Conservation (phyloP, 2,329 filamentous ascomycete genomes). For the Lomentospora prolificans region DNA sequence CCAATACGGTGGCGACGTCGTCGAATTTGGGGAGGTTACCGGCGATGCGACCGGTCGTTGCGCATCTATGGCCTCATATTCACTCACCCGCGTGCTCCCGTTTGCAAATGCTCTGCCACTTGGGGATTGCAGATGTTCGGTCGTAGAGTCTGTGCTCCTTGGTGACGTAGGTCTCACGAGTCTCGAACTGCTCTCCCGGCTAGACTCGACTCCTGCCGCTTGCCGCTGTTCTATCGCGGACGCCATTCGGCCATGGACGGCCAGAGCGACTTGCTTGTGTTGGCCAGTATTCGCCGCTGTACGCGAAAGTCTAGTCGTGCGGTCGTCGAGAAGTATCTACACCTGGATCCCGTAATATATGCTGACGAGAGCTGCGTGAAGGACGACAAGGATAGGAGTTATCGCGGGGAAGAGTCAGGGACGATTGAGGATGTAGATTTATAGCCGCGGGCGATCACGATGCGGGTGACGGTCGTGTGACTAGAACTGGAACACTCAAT, state of each 20-base stretch:
- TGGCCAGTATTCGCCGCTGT: background rate
- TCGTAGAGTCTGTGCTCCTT: background rate
- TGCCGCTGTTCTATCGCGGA: background rate
- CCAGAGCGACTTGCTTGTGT: background rate
- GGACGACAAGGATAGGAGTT: background rate
- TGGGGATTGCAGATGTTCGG: background rate
- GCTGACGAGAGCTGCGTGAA: no score
- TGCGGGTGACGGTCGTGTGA: background rate
- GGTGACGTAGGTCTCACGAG: background rate
- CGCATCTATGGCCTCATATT: background rate
- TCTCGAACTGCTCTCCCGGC: background rate
- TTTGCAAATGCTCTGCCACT: background rate
- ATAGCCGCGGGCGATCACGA: background rate
- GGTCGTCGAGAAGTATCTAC: no score
- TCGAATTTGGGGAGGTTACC: background rate
- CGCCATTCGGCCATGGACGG: slow-evolving; percentile 1
- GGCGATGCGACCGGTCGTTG: background rate
- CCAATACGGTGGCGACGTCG: slow-evolving; percentile 6
- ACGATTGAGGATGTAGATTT: background rate
- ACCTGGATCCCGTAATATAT: no score
- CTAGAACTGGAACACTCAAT: background rate
- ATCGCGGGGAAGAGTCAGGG: background rate
- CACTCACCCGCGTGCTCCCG: background rate
- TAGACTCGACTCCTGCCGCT: background rate
- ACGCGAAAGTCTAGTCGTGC: no score